Conservation (phyloP, 106 monocot genomes). For the Apostasia ramifera region DNA sequence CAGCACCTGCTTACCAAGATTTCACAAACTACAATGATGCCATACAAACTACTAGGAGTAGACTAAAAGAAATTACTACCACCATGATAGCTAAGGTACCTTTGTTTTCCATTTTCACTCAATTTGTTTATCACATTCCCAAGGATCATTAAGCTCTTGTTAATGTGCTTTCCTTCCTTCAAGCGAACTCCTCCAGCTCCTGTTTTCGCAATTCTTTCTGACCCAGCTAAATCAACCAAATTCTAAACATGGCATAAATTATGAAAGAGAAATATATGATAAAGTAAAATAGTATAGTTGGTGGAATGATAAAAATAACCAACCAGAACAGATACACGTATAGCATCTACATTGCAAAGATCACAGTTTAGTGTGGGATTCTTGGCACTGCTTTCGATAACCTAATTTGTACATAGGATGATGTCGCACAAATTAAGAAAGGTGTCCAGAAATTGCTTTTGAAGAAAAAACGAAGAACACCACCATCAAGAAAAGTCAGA, state of each 20-base stretch:
- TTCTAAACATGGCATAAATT: slow-evolving; percentile 37
- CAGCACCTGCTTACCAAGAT: too few relatives aligned
- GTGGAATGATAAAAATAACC: slow-evolving; percentile 8
- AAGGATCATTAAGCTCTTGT: slow-evolving; percentile 93
- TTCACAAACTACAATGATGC: too few relatives aligned
- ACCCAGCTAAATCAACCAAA: slow-evolving; percentile 92
- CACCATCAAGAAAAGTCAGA: not conserved
- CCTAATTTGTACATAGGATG: slow-evolving; percentile 28
- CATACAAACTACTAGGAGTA: too few relatives aligned
- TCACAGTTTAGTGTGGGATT: slow-evolving; percentile 30
- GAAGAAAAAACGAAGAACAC: slow-evolving; percentile 3
- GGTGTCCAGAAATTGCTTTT: not conserved
- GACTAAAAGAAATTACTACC: not conserved
- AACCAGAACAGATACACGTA: slow-evolving; percentile 91
- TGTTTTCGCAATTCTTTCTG: slow-evolving; percentile 90
- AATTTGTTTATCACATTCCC: slow-evolving; percentile 97
- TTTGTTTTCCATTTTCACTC: slow-evolving; percentile 74
- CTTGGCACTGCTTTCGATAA: slow-evolving; percentile 86
- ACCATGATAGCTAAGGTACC: slow-evolving; percentile 25
- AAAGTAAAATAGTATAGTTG: not conserved
- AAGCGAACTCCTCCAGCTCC: slow-evolving; percentile 90
- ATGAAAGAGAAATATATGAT: not conserved
- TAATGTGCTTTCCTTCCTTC: slow-evolving; percentile 96
- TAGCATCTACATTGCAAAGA: slow-evolving; percentile 53
- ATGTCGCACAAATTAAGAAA: not conserved